These are phyloP conservation scores for Cladosporium velox DNA, from an alignment of 2,329 filamentous ascomycete species.

Conservation along the genomic window DNA sequence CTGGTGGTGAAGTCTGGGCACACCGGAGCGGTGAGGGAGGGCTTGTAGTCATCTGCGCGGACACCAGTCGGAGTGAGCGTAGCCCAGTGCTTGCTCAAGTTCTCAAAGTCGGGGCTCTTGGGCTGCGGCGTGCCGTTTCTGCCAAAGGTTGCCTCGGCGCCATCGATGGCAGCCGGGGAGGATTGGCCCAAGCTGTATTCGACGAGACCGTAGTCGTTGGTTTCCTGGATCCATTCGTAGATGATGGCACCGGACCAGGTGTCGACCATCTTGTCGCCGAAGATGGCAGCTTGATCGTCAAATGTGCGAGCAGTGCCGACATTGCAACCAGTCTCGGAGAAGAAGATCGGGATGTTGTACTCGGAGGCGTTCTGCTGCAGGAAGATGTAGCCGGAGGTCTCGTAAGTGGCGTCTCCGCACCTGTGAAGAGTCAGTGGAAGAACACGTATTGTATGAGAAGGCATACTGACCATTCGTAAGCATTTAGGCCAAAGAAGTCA, in stretches of 20 bases:
- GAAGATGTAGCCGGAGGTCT: conserved; percentile 66
- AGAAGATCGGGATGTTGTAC: conserved; percentile 84
- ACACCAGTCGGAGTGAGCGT: conserved; percentile 70
- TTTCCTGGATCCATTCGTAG: conserved; percentile 84
- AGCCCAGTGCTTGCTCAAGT: conserved; percentile 76
- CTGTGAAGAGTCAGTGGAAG: conserved; percentile 27
- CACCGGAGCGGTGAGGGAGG: conserved; percentile 60
- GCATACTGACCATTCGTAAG: conserved; percentile 39
- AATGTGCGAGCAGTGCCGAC: conserved; percentile 62
- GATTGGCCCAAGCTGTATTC: conserved; percentile 65
- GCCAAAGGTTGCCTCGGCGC: conserved; percentile 66
- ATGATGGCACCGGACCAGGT: conserved; percentile 77
- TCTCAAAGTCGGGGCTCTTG: conserved; percentile 73
- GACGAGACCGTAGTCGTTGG: conserved; percentile 78
- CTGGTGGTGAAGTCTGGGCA: conserved; percentile 71
- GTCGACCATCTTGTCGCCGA: conserved; percentile 70
- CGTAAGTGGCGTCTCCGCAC: conserved; percentile 54
- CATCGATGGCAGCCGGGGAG: conserved; percentile 36
- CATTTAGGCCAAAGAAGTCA: conserved; percentile 85
- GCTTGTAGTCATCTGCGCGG: conserved; percentile 64
- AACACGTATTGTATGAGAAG: conserved; percentile 34
- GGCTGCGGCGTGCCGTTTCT: conserved; percentile 74
- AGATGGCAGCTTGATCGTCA: conserved; percentile 73
- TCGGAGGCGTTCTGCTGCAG: conserved; percentile 67
- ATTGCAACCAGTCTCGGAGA: conserved; percentile 88